phyloP scores from a whole-genome alignment of 208 protist species.

The Leishmania guyanensis region DNA sequence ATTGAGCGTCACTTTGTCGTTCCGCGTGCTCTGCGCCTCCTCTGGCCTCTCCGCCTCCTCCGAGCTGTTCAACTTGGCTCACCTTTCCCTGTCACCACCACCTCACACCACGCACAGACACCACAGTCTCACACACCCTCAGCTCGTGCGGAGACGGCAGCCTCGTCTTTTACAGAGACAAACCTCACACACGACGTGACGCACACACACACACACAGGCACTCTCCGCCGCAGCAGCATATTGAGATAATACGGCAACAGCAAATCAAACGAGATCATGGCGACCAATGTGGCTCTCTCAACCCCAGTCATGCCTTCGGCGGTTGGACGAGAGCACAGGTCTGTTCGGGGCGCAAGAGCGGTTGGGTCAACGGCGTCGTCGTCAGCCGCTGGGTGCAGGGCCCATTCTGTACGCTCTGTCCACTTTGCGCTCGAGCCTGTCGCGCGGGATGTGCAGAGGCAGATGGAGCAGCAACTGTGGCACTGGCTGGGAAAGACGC shows the following conservation, averaged over 20 bases:
- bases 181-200: background rate
- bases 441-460: conserved; percentile 27
- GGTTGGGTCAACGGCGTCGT: background rate
- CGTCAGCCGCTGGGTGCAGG: background rate
- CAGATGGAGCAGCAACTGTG: conserved; percentile 41
- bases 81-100: no score
- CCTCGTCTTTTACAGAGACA: no score
- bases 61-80: no score
- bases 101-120: no score
- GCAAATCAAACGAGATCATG: background rate
- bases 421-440: conserved; percentile 22
- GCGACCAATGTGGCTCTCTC: background rate
- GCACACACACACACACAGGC: background rate
- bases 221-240: background rate
- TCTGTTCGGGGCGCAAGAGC: background rate
- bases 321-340: background rate
- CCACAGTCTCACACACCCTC: no score
- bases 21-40: no score
- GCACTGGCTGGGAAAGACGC: conserved; percentile 33
- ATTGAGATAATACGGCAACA: background rate
- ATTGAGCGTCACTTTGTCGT: no score
- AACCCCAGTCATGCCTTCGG: background rate
- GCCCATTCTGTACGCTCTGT: conserved; percentile 12
- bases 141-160: no score
- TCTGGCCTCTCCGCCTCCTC: no score